Conservation (phyloP, 2,329 filamentous ascomycete species). For the Cercospora sojina region DNA sequence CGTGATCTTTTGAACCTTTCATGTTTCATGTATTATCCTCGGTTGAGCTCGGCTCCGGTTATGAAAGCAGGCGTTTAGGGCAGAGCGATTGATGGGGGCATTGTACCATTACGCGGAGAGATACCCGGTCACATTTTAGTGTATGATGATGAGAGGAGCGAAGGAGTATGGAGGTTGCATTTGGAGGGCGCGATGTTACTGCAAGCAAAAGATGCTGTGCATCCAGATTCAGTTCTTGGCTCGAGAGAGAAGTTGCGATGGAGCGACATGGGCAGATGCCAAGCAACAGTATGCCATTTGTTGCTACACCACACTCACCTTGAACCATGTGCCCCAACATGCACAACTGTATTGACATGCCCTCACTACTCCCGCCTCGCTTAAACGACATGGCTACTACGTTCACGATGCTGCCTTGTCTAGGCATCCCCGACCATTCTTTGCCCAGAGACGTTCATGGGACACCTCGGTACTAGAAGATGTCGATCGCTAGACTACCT, state of each 20-base stretch:
- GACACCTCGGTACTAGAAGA: constrained; percentile 11
- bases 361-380: neutral
- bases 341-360: neutral
- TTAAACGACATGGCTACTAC: neutral
- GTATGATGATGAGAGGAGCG: neutral
- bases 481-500: constrained; percentile 11
- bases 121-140: constrained; percentile 1
- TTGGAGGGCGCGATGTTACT: neutral
- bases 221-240: neutral
- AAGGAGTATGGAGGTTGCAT: neutral
- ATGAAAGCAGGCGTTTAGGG: constrained; percentile 2
- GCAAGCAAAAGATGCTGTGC: neutral
- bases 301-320: neutral
- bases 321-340: neutral
- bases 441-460: neutral
- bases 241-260: neutral
- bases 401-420: neutral
- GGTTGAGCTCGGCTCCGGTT: constrained; percentile 7
- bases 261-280: neutral
- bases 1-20: constrained; percentile 21
- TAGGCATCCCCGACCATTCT: neutral
- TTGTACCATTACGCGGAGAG: neutral
- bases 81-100: neutral
- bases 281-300: neutral
- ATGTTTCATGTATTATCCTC: constrained; percentile 5